These are phyloP conservation scores for Tranzscheliella williamsii DNA, from an alignment of 1,284 basidiomycete species.

Conservation along the genomic window DNA sequence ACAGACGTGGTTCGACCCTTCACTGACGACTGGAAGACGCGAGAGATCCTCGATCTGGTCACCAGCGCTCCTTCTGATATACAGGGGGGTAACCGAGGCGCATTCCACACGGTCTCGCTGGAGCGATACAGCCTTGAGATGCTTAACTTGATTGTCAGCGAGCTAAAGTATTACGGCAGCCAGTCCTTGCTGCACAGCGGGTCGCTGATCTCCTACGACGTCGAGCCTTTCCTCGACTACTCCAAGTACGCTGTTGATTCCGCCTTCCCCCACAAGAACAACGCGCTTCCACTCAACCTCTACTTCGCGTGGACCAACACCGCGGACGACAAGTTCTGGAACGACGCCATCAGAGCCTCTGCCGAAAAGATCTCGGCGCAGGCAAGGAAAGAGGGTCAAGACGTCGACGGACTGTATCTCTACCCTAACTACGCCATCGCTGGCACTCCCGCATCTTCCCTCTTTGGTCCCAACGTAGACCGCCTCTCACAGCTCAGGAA, in stretches of 20 bases:
- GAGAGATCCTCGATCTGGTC: conserved; percentile 25
- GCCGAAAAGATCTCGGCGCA: conserved; percentile 23
- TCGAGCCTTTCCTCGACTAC: conserved; percentile 47
- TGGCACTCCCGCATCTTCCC: conserved; percentile 15
- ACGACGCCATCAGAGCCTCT: conserved; percentile 21
- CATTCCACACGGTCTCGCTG: conserved; percentile 44
- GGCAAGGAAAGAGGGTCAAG: conserved; percentile 42
- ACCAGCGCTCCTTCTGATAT: conserved; percentile 26
- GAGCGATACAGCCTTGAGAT: conserved; percentile 32
- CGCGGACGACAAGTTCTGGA: conserved; percentile 38
- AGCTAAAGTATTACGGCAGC: conserved; percentile 27
- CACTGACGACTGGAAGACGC: conserved; percentile 40
- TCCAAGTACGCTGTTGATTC: conserved; percentile 23
- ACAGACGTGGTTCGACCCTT: conserved; percentile 3
- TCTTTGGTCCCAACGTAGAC: conserved; percentile 38
- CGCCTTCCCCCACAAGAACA: conserved; percentile 39
- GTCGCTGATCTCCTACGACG: conserved; percentile 45
- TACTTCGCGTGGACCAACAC: conserved; percentile 48
- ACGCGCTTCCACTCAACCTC: conserved; percentile 45
- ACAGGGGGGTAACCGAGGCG: conserved; percentile 27
- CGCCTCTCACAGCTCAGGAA: conserved; percentile 24
- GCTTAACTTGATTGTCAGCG: conserved; percentile 37
- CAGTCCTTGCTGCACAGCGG: conserved; percentile 18
- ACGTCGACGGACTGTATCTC: conserved; percentile 32
- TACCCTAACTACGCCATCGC: conserved; percentile 52